Base-by-base conservation (phyloP, 148 eudicot genomes). In the Linanthus parryae region DNA sequence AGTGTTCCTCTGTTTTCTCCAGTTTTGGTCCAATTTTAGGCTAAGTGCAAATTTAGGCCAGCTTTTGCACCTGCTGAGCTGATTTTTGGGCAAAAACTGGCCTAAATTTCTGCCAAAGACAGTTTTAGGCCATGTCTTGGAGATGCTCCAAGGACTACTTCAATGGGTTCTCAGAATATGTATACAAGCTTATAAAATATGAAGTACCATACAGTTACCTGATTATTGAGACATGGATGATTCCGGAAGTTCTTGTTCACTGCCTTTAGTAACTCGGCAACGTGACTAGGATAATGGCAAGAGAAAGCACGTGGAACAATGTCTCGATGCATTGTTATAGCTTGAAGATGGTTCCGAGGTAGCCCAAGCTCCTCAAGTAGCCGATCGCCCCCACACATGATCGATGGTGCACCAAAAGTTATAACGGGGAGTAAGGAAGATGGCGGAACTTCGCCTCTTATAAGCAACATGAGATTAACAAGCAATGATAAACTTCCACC, bases 271-370 rank as follows among this genome's bases (percentile, higher is more conserved):
- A 92, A 80, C 55, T 88, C 73, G 3, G 96, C 99, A 21, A 89
- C 88, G 39, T 87, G 96, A 49, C 58, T 71, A 8, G 99, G 99
- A 52, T 94, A 94, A 67, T 80, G 67, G 63, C 99, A 94, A 23
- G 99, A 84, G 76, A 94, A 94, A 18, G 88, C 96, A 9, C 99
- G 83, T 13, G 99, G 99, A 9, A 94, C 99, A 52, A 94, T 88
- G 64, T 92, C 99, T 34, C 95, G 71, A 38, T 94, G 99, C 96
- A 94, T 94, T 17, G 85, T 72, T 29, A 94, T 71, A 52, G 88
- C 69, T 37, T 83, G 83, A 45, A 94, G 68, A 74, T 94, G 96
- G 65, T 65, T 82, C 44, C 59, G 75, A 8, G 99, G 99, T 62
- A 94, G 67, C 37, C 88, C 88, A 7, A 94, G 82, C 49, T 73